Evolutionary conservation across 169 alveolate species (phyloP), one percentile per base, ranked within the genome.

Genomic region (Plasmodium knowlesi): DNA sequence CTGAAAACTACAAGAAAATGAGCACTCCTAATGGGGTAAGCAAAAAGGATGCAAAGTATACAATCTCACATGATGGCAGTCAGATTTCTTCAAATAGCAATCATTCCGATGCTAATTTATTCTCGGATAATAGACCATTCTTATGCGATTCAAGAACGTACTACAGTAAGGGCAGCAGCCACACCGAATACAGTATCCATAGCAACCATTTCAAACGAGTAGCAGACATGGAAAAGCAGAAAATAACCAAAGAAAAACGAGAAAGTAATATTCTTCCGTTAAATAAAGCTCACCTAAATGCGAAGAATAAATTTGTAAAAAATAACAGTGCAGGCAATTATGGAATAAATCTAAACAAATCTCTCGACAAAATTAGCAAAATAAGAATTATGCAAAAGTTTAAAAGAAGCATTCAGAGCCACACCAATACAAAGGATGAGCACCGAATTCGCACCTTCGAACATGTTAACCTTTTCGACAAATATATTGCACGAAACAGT

Each of bases 341-440:
- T 39, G 39, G 46, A 25, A 41, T 78, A 43, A 61, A 88, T 41
- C 34, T 88, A 54, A 88, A 78, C 28, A 73, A 28, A 57, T 78
- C 86, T 28, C 41, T 28, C 30, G 82, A 78, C 46, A 61, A 34
- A 78, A 37, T 53, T 28, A 61, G 53, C 32, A 88, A 88, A 41
- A 80, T 88, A 79, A 79, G 71, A 37, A 25, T 54, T 41, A 78
- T 78, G 82, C 86, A 88, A 39, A 88, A 88, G 19, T 46, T 79
- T 28, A 85, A 37, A 73, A 85, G 79, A 74, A 73, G 54, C 70
- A 54, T 16, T 34, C 39, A 70, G 19, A 19, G 37, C 78, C 79
- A 70, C 70, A 71, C 19, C 74, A 12, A 83, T 70, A 41, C 46
- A 85, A 73, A 22, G 28, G 25, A 10, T 22, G 54, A 22, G 10